Evolutionary conservation across 2,329 filamentous ascomycete genomes (phyloP).

Genomic region (Trichoderma semiorbis): DNA sequence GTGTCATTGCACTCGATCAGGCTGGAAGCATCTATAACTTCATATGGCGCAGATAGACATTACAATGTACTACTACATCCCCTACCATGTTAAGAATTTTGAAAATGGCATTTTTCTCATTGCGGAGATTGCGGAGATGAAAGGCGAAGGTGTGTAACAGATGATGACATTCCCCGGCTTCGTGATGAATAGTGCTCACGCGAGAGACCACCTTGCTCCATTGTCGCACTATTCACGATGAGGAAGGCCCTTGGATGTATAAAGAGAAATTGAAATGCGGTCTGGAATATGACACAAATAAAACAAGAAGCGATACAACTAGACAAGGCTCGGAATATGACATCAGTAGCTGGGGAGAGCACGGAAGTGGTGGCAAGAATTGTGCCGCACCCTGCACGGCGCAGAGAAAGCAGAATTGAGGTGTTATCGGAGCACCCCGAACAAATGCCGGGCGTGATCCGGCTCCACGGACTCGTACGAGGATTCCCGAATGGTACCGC

Average conservation of each 20-base stretch:
- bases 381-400: neutral
- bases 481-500: neutral
- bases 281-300: neutral
- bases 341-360: neutral
- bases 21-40: constrained; percentile 2
- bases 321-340: neutral
- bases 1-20: neutral
- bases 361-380: neutral
- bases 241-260: neutral
- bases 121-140: neutral
- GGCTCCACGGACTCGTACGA: neutral
- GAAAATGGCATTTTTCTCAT: neutral
- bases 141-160: neutral
- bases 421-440: neutral
- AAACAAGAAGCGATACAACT: neutral
- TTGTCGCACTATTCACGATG: neutral
- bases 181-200: neutral
- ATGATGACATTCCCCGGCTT: neutral
- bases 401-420: neutral
- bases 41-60: constrained; percentile 8
- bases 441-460: neutral
- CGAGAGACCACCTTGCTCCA: neutral
- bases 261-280: neutral
- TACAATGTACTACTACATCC: constrained; percentile 15
- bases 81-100: neutral